A percentile compares a stretch with the other conserved stretches of the same genome.
phyloP scores from a whole-genome alignment of 768 basidiomycete genomes.

The Suillus occidentalis region DNA sequence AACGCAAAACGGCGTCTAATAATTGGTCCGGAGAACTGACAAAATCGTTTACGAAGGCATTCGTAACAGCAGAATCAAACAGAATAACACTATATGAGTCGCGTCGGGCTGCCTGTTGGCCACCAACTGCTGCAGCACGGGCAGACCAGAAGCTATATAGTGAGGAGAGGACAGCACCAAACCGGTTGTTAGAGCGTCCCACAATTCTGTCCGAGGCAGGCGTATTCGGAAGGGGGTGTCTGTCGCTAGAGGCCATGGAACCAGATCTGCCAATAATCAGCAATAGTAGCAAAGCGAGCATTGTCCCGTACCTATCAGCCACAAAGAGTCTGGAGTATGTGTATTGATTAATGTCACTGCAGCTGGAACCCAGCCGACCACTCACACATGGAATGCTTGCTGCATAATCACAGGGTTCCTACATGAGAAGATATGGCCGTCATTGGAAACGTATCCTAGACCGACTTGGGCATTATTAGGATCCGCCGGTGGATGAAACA shows the following conservation, averaged over 20 bases:
- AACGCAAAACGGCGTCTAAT: conserved; percentile 37
- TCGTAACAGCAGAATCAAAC: conserved; percentile 33
- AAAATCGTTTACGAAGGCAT: conserved; percentile 46
- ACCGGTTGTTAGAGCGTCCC: conserved; percentile 42
- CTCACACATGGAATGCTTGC: conserved; percentile 62
- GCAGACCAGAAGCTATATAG: conserved; percentile 57
- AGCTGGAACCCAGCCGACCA: conserved; percentile 9
- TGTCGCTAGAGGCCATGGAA: conserved; percentile 48
- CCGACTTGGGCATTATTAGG: conserved; percentile 28
- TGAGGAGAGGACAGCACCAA: conserved; percentile 60
- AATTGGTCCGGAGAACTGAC: conserved; percentile 44
- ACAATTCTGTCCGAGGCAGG: conserved; percentile 41
- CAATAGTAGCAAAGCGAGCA: not conserved
- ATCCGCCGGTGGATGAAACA: conserved; percentile 46
- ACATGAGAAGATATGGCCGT: conserved; percentile 57
- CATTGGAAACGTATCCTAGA: conserved; percentile 51
- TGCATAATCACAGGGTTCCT: conserved; percentile 51
- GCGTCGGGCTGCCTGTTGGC: conserved; percentile 32
- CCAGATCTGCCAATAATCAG: conserved; percentile 39
- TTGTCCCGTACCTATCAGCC: conserved; percentile 43
- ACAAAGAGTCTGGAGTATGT: conserved; percentile 47
- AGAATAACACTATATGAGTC: conserved; percentile 60
- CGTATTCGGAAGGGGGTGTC: conserved; percentile 43
- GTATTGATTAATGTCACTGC: not conserved
- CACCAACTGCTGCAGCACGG: conserved; percentile 39